Base-by-base conservation (phyloP, 176 grass and related monocot species). In the Carex cristatella region DNA sequence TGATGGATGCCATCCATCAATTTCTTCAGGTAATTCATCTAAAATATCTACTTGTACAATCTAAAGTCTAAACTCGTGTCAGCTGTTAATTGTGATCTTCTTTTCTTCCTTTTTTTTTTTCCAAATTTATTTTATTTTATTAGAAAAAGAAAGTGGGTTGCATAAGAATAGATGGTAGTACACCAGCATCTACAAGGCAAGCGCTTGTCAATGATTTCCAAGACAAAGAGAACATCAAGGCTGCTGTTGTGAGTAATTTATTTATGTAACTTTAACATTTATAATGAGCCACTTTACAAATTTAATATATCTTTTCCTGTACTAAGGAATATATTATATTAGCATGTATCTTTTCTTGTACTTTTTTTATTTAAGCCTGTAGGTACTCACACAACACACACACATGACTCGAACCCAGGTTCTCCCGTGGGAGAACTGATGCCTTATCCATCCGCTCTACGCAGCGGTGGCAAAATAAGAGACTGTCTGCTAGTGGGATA, bases 101-200 rank as follows among this genome's bases (percentile, higher is more conserved):
- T 77, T 55, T 31, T 27, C 67, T 37, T 40, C 38, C 38, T 4
- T 49, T 46, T 4, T 70, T 74, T 51, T 1, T 62, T n/a, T 77
- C 19, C 35, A 64, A 62, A 66, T 55, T 1, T 1, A 84, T 58
- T 84, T 69, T 85, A 44, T 82, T 7, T 53, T 72, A 88, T 85
- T 89, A 98, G 95, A 93, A 95, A 90, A 95, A 95, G 80, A 98
- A 95, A 93, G 91, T 95, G 18, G 88, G 86, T 15, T 98, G 93
- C 80, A 94, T 98, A 84, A 94, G 87, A 91, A 92, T 98, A 83
- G 95, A 98, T 92, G 95, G 93, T 13, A 84, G 87, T 63, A 98
- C 91, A 46, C 74, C 91, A 80, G 69, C 87, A 44, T 69, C 89
- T 90, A 68, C 72, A 77, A 94, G 93, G 75, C 95, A 98, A 86